Evolutionary conservation across 2,329 filamentous ascomycete genomes (phyloP), one percentile per base, ranked within the genome.

Genomic region (Aspergillus sp.): DNA sequence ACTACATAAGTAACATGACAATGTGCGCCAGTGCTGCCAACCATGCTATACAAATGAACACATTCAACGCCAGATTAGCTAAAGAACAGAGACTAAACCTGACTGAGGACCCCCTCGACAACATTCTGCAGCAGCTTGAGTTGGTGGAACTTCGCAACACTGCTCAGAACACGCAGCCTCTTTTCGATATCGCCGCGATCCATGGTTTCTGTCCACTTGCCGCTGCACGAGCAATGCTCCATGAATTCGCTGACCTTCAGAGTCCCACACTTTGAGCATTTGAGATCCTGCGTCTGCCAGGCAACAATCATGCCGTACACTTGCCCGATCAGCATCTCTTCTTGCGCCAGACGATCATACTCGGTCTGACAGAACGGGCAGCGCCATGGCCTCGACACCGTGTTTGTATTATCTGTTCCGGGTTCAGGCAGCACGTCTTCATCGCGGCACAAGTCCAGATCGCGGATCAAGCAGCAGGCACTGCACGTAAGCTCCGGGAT

Each of bases 211-310:
- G 82, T 83, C 95, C 95, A 99, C 58, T 84, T 84, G 3, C 95
- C 95, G 60, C 90, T 91, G 79, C 95, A 99, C 11, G 88, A 89
- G 75, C 96, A 99, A 75, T 98, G 93, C 73, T 97, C 93, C 87
- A 95, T 92, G 67, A 98, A 96, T 69, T 97, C 93, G 72, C 96
- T 98, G 41, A 90, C 82, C 70, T 91, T 81, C 40, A 96, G 75
- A 4, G 77, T 68, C 43, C 73, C 74, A 66, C 85, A 87, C 65
- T 91, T 91, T 33, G 83, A 85, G 72, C 95, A 99, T 75, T 91
- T 91, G 57, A 98, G 76, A 73, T 99, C 95, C 77, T 98, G 93
- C 35, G 88, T 90, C 62, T 86, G 83, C 93, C 96, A 99, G 66
- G 89, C 86, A 24, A 91, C 83, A 7, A 91, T 80, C 70, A 89